Evolutionary conservation across 2,329 filamentous ascomycete species (phyloP).

Genomic region (Fusarium burgessii): DNA sequence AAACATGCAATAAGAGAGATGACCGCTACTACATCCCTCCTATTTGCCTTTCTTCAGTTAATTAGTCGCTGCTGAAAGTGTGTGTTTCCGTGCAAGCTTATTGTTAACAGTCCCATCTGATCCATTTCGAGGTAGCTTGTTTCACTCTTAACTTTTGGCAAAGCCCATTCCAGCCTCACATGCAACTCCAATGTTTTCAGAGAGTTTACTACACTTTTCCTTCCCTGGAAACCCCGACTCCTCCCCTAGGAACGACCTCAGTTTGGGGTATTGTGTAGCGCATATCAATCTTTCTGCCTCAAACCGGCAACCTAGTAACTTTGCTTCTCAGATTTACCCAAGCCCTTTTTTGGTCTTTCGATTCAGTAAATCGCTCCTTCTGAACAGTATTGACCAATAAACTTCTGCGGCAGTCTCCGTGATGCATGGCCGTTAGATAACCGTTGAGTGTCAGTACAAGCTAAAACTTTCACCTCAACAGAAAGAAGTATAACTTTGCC

Average conservation of each 20-base stretch:
- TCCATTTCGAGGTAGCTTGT: neutral
- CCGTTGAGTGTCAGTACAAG: neutral
- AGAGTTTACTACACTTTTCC: neutral
- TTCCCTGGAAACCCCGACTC: neutral
- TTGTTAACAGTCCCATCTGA: neutral
- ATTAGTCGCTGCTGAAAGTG: no score
- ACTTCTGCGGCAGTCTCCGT: neutral
- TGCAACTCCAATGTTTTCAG: neutral
- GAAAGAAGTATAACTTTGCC: neutral
- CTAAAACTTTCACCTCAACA: neutral
- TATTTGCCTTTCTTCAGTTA: no score
- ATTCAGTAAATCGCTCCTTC: neutral
- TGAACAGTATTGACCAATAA: neutral
- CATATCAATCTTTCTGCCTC: neutral
- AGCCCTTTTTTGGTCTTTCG: neutral
- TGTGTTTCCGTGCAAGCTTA: no score
- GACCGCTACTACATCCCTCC: no score
- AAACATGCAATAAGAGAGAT: no score
- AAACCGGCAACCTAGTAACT: neutral
- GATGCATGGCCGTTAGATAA: neutral
- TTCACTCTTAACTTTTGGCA: neutral
- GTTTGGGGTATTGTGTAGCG: neutral
- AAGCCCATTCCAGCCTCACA: neutral
- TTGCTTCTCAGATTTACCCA: neutral
- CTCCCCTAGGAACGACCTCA: neutral